A percentile compares a stretch with the other conserved stretches of the same genome.
Conservation (phyloP, 495 filamentous ascomycete species). For the Usnea hakonensis region DNA sequence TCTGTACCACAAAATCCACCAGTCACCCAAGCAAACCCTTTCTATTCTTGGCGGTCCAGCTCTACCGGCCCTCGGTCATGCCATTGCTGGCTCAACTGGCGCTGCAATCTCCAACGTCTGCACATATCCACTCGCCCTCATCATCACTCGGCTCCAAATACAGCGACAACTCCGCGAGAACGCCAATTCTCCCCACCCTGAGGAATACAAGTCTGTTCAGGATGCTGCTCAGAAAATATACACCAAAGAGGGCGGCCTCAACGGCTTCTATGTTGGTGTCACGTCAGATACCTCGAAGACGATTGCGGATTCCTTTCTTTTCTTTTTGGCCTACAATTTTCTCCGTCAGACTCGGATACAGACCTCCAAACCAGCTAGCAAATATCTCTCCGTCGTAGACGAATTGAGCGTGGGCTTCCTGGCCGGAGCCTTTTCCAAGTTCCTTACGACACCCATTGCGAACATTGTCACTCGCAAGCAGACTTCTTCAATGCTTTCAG, state of each 20-base stretch:
- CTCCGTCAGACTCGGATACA: constrained; percentile 55
- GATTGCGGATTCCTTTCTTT: constrained; percentile 70
- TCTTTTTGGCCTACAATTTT: constrained; percentile 75
- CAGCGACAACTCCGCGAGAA: constrained; percentile 54
- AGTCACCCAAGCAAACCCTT: constrained; percentile 28
- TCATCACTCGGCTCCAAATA: constrained; percentile 77
- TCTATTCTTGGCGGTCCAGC: constrained; percentile 39
- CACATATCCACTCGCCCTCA: constrained; percentile 78
- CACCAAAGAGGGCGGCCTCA: constrained; percentile 55
- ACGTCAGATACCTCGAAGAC: constrained; percentile 65
- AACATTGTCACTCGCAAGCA: constrained; percentile 82
- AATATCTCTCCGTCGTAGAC: constrained; percentile 54
- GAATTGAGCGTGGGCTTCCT: constrained; percentile 70
- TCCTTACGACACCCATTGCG: constrained; percentile 72
- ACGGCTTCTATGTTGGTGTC: constrained; percentile 69
- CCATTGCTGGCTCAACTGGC: constrained; percentile 69
- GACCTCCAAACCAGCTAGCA: constrained; percentile 36
- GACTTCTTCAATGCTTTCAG: constrained; percentile 47
- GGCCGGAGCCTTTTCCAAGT: constrained; percentile 68
- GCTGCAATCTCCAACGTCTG: constrained; percentile 72
- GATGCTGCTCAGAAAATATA: constrained; percentile 72
- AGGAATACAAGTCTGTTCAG: constrained; percentile 50
- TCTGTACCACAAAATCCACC: constrained; percentile 42
- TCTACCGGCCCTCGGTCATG: constrained; percentile 84
- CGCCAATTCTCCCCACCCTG: constrained; percentile 31